Conservation (phyloP, 164 flowering plant species). For the Cinnamomum micranthum region DNA sequence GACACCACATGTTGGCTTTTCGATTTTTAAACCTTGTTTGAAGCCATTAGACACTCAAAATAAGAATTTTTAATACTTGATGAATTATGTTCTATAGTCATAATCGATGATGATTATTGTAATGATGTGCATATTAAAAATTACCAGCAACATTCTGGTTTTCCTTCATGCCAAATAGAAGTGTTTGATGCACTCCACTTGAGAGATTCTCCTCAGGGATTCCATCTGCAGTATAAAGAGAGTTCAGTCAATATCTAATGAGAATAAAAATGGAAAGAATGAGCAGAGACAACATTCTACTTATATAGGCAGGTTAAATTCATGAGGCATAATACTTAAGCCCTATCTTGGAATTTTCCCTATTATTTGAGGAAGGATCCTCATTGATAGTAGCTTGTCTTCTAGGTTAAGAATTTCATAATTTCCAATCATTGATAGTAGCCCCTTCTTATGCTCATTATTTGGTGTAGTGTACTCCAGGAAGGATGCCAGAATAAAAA, state of each 20-base stretch:
- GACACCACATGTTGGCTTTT: slow-evolving; percentile 36
- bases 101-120: slow-evolving; percentile 19
- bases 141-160: slow-evolving; percentile 67
- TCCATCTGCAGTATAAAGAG: slow-evolving; percentile 31
- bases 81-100: slow-evolving; percentile 6
- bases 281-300: background rate
- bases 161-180: slow-evolving; percentile 22
- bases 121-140: slow-evolving; percentile 29
- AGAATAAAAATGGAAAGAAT: background rate
- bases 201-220: slow-evolving; percentile 16
- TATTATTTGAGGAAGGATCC: too few species aligned
- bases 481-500: too few species aligned
- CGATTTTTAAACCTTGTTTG: slow-evolving; percentile 33
- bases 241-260: background rate
- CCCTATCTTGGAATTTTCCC: too few species aligned
- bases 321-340: too few species aligned
- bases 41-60: slow-evolving; percentile 19
- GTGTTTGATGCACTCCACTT: slow-evolving; percentile 29
- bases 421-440: too few species aligned
- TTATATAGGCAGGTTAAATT: too few species aligned
- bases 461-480: too few species aligned
- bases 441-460: too few species aligned
- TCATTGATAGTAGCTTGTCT: too few species aligned
- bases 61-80: slow-evolving; percentile 13
- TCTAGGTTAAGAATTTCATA: too few species aligned